Evolutionary conservation across 148 eudicot genomes (phyloP).

Genomic region (Rhododendron kiyosumense): DNA sequence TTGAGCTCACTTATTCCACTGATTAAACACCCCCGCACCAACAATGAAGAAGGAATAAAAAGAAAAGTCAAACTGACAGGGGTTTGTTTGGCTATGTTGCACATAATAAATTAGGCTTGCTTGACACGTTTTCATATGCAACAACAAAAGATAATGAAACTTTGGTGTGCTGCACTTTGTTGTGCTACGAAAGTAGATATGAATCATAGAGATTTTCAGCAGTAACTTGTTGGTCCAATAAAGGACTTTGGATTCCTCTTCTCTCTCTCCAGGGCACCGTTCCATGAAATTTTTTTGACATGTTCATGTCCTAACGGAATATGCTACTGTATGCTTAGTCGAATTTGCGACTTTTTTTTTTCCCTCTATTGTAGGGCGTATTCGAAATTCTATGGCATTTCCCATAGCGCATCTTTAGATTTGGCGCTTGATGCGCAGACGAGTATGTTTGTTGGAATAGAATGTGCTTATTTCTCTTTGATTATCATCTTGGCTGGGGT

Average conservation of each 20-base stretch:
- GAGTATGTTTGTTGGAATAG: conserved; percentile 41
- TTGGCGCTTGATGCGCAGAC: conserved; percentile 88
- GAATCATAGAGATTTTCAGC: not conserved
- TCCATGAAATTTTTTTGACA: not conserved
- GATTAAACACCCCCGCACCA: not conserved
- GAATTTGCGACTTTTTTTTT: not conserved
- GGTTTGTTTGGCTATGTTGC: not conserved
- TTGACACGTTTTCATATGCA: not conserved
- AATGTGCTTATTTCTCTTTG: not conserved
- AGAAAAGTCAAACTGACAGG: not conserved
- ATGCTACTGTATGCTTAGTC: not conserved
- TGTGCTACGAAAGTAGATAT: not conserved
- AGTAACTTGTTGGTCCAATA: not conserved
- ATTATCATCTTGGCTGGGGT: not conserved
- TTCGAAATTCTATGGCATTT: conserved; percentile 84
- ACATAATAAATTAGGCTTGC: not conserved
- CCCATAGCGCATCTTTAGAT: conserved; percentile 71
- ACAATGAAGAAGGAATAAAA: not conserved
- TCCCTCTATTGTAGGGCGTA: conserved; percentile 57
- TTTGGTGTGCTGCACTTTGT: not conserved
- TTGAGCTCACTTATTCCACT: not conserved
- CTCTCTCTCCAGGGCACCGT: not conserved
- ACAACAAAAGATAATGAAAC: not conserved
- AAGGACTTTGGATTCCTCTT: not conserved
- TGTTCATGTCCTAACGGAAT: not conserved